phyloP scores from a whole-genome alignment of 2,329 filamentous ascomycete species.

The Phaeosphaeria sp. region DNA sequence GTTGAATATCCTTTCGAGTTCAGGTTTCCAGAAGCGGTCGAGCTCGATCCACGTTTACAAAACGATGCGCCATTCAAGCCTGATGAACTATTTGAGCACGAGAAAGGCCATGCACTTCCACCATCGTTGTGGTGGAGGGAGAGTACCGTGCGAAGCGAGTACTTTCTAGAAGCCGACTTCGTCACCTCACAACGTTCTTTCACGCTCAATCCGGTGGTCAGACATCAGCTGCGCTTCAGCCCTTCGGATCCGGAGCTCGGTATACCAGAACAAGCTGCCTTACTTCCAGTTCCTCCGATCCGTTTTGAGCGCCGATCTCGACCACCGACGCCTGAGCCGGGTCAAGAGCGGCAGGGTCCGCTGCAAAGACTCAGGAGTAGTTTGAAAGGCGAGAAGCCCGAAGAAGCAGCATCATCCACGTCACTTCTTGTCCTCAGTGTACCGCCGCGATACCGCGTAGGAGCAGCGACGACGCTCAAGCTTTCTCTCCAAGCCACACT shows the following conservation, averaged over 20 bases:
- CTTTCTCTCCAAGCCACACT: constrained; percentile 18
- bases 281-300: constrained; percentile 14
- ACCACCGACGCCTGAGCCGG: constrained; percentile 13
- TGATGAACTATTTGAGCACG: constrained; percentile 17
- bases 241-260: constrained; percentile 21
- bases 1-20: constrained; percentile 32
- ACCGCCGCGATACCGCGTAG: constrained; percentile 19
- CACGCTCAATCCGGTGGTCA: constrained; percentile 20
- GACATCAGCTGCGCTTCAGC: constrained; percentile 24
- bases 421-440: constrained; percentile 20
- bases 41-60: constrained; percentile 13
- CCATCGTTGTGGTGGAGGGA: constrained; percentile 26
- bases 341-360: constrained; percentile 8
- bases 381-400: constrained; percentile 11
- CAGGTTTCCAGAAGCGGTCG: constrained; percentile 25
- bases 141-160: constrained; percentile 22
- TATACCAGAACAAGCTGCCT: neutral
- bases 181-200: constrained; percentile 19
- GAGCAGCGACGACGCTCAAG: constrained; percentile 15
- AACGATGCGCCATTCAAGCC: constrained; percentile 12
- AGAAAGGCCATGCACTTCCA: constrained; percentile 21
- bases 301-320: constrained; percentile 19
- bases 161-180: constrained; percentile 26
- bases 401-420: constrained; percentile 13
- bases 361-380: constrained; percentile 14